These are phyloP conservation scores for Boletus sp. DNA, from an alignment of 768 basidiomycete species.

Conservation along the genomic window DNA sequence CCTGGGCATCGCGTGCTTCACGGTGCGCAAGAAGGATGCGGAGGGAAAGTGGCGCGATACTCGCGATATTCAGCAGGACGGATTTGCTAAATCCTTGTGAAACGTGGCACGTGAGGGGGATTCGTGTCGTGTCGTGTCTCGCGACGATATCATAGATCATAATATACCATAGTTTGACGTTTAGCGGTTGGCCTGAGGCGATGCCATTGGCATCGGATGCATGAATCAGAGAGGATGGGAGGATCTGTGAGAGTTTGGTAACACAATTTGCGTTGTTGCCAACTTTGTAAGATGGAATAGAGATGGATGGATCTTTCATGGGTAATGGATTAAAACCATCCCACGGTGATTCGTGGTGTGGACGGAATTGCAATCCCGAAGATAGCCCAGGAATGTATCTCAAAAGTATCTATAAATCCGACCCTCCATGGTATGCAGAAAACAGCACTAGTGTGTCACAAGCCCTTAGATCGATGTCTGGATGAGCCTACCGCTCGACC, in stretches of 20 bases:
- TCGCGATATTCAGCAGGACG: constrained; percentile 25
- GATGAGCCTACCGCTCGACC: constrained; percentile 32
- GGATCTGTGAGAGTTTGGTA: too few species aligned
- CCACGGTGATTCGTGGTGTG: too few species aligned
- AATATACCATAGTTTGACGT: neutral
- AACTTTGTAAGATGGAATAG: too few species aligned
- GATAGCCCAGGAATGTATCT: neutral
- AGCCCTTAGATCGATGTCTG: constrained; percentile 4
- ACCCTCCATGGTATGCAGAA: constrained; percentile 10
- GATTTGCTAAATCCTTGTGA: constrained; percentile 22
- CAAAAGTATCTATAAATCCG: neutral
- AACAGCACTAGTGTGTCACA: neutral
- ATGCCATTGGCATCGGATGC: neutral
- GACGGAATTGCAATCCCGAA: too few species aligned
- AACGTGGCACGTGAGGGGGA: neutral
- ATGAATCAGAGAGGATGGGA: neutral
- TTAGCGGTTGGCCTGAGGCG: neutral
- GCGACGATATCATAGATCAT: neutral
- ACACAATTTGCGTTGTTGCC: too few species aligned
- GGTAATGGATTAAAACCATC: too few species aligned
- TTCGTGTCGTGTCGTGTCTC: neutral
- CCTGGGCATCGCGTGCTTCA: constrained; percentile 93
- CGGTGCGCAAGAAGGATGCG: constrained; percentile 79
- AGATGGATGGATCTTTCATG: too few species aligned
- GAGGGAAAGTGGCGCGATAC: constrained; percentile 56